These are phyloP conservation scores for Aspergillus aculeatus DNA, from an alignment of 2,329 filamentous ascomycete genomes.

Conservation along the genomic window DNA sequence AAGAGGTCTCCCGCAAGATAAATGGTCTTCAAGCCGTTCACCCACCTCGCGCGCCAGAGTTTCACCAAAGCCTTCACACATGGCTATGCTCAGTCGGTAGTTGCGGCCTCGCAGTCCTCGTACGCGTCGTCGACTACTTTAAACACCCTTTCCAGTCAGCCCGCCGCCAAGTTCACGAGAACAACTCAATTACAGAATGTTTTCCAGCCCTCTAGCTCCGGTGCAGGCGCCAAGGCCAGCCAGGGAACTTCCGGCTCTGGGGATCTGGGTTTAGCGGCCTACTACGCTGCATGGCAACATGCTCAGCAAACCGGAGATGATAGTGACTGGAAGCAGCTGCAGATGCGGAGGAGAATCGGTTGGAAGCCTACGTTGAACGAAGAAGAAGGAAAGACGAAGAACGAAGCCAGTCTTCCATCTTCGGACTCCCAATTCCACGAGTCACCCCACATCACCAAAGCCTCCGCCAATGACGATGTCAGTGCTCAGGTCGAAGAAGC, in stretches of 20 bases:
- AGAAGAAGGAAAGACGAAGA: slow-evolving; percentile 32
- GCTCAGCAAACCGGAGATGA: slow-evolving; percentile 67
- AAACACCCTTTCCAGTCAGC: slow-evolving; percentile 53
- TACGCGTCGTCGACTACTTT: slow-evolving; percentile 66
- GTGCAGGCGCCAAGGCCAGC: slow-evolving; percentile 56
- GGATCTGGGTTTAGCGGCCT: slow-evolving; percentile 76
- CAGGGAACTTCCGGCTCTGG: slow-evolving; percentile 54
- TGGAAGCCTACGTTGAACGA: slow-evolving; percentile 65
- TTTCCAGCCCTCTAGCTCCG: slow-evolving; percentile 62
- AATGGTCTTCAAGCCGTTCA: slow-evolving; percentile 76
- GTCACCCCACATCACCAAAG: slow-evolving; percentile 61
- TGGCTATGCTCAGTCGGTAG: slow-evolving; percentile 96
- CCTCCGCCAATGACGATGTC: slow-evolving; percentile 47
- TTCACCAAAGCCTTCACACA: slow-evolving; percentile 95
- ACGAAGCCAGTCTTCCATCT: slow-evolving; percentile 23
- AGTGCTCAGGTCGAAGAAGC: slow-evolving; percentile 82
- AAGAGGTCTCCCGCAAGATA: slow-evolving; percentile 71
- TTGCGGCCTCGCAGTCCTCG: slow-evolving; percentile 87
- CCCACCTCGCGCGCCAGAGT: slow-evolving; percentile 92
- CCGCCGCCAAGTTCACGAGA: slow-evolving; percentile 52
- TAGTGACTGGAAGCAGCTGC: slow-evolving; percentile 87
- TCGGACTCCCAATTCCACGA: slow-evolving; percentile 59
- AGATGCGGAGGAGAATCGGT: slow-evolving; percentile 83
- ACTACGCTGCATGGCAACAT: slow-evolving; percentile 86
- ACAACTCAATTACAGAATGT: slow-evolving; percentile 71